Base-by-base conservation (phyloP, 208 protist genomes). In the Leishmania mexicana region DNA sequence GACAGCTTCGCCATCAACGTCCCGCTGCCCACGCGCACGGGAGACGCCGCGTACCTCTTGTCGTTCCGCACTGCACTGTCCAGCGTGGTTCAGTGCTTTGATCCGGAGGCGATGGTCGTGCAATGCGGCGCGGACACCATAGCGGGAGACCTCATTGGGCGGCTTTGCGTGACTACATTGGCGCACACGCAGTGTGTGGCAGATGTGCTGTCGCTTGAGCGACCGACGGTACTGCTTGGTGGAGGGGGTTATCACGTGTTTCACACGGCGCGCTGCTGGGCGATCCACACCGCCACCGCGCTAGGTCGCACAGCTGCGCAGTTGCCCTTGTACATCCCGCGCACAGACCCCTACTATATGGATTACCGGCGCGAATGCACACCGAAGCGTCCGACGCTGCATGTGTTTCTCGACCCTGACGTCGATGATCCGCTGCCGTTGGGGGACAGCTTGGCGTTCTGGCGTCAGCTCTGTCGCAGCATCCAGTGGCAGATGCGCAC, bases 241-340 rank as follows among this genome's bases (percentile, higher is more conserved):
- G 99, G 99, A 71, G 99, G 99, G 78, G 99, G 99, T 10, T 99
- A 99, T 85, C 99, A 99, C 53, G 97, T 99, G 31, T 88, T 98
- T 17, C 99, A 99, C 87, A 99, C 99, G 35, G 98, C 99, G 1
- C 85, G 98, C n/a, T 99, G 98, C 84, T 99, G 99, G 99, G 96
- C 98, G 0, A 99, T 99, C 82, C 98, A 99, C 90, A 99, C 99
- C 5, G 92, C 96, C 17, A 90, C 96, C 42, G 88, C 97, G 2
- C 75, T 97, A 0, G 96, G 94, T 11, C 76, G 86, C 35, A 88
- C 85, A 15, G 85, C 84, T 15, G 35, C 86, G 38, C 85, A 90
- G 83, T 84, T 97, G 57, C 93, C 93, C 8, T 64, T 84, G 47
- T 93, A 97, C 83, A 86, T 97, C 75, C 93, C 93, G 19, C 89